Conservation (phyloP, 352 stramenopile genomes). For the Pythium dissotocum region DNA sequence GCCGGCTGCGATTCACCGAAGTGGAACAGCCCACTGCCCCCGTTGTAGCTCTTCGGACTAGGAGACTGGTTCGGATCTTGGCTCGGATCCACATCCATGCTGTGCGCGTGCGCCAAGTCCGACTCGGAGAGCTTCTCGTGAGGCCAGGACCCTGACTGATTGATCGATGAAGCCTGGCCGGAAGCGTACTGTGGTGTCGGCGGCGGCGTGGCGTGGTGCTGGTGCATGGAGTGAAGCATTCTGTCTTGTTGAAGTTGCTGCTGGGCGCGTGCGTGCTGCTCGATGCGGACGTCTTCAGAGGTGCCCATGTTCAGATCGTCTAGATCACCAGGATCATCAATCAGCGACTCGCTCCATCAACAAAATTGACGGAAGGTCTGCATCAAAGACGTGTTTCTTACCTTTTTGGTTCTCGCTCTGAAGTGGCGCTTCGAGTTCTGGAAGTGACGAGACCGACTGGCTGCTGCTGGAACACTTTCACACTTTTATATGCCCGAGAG, state of each 20-base stretch:
- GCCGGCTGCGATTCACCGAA: slow-evolving; percentile 12
- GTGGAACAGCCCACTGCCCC: slow-evolving; percentile 16
- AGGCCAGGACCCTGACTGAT: slow-evolving; percentile 13
- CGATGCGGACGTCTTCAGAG: slow-evolving; percentile 16
- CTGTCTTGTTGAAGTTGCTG: background rate
- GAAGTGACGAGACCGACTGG: slow-evolving; percentile 1
- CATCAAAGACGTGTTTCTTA: too few species aligned
- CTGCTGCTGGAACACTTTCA: too few species aligned
- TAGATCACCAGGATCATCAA: background rate
- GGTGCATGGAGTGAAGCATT: slow-evolving; percentile 6
- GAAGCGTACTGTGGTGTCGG: background rate
- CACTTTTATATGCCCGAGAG: background rate
- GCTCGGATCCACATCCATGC: slow-evolving; percentile 28
- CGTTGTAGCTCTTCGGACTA: slow-evolving; percentile 19
- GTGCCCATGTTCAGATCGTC: slow-evolving; percentile 19
- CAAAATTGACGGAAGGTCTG: too few species aligned
- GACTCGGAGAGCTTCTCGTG: slow-evolving; percentile 28
- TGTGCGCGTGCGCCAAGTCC: slow-evolving; percentile 12
- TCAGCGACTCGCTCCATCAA: background rate
- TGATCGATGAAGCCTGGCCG: background rate
- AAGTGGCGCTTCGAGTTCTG: background rate
- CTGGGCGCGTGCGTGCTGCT: slow-evolving; percentile 7
- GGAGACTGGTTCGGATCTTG: slow-evolving; percentile 18
- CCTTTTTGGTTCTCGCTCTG: background rate
- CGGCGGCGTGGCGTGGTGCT: background rate